Evolutionary conservation across 768 basidiomycete species (phyloP).

Genomic region (Phaeotremella fagi): DNA sequence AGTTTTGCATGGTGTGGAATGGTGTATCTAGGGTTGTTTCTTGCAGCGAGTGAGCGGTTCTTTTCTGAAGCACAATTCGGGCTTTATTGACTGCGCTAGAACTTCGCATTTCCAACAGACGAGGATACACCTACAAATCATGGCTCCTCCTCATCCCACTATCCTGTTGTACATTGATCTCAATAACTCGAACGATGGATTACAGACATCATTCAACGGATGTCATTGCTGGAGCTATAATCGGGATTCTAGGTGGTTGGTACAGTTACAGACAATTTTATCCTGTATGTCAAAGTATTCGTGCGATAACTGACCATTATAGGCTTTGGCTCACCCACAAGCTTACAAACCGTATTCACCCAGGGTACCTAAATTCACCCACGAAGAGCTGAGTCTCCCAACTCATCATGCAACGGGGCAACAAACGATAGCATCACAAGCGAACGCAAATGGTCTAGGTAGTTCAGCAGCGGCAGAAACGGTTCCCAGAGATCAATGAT

Average conservation of each 20-base stretch:
- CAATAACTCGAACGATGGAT: slow-evolving; percentile 45
- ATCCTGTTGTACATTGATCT: slow-evolving; percentile 28
- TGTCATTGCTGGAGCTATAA: slow-evolving; percentile 43
- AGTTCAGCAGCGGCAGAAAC: too few species aligned
- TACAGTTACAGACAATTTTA: slow-evolving; percentile 44
- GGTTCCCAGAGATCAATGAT: too few species aligned
- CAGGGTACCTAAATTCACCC: slow-evolving; percentile 19
- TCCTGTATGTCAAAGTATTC: slow-evolving; percentile 22
- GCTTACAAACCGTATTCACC: slow-evolving; percentile 39
- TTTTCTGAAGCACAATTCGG: slow-evolving; percentile 1
- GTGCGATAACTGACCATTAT: neutral
- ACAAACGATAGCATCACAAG: neutral
- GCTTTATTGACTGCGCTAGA: slow-evolving; percentile 11
- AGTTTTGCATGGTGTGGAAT: slow-evolving; percentile 46
- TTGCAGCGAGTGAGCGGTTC: slow-evolving; percentile 36
- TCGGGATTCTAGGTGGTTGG: slow-evolving; percentile 38
- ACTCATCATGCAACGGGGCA: neutral
- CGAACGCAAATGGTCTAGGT: neutral
- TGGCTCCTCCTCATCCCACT: slow-evolving; percentile 44
- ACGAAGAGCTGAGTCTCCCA: slow-evolving; percentile 3
- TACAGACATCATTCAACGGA: slow-evolving; percentile 43
- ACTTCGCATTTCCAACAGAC: slow-evolving; percentile 31
- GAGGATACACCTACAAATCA: slow-evolving; percentile 43
- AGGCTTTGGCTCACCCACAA: slow-evolving; percentile 24
- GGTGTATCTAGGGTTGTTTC: slow-evolving; percentile 40